Evolutionary conservation across 441 rosid species (phyloP).

Genomic region (Erysimum pusillum): DNA sequence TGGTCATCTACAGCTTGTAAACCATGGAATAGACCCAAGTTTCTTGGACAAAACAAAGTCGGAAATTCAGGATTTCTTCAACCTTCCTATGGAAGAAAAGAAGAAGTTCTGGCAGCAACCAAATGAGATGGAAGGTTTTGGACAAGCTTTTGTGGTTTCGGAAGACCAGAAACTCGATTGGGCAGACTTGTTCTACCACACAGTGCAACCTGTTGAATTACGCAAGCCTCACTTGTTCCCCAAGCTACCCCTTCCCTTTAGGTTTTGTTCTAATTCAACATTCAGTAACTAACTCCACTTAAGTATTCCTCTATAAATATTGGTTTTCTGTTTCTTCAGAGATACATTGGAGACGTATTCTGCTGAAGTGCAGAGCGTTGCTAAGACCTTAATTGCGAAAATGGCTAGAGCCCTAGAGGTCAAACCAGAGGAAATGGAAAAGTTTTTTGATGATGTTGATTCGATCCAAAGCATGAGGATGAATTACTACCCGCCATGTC

Average conservation of each 20-base stretch:
- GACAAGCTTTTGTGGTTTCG: slow-evolving; percentile 55
- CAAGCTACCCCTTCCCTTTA: slow-evolving; percentile 58
- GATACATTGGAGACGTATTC: slow-evolving; percentile 48
- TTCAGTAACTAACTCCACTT: background rate
- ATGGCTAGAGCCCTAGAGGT: slow-evolving; percentile 50
- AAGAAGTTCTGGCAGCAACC: slow-evolving; percentile 52
- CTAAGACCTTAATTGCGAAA: slow-evolving; percentile 34
- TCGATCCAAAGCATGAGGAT: background rate
- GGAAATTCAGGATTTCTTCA: slow-evolving; percentile 55
- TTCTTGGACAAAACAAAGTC: slow-evolving; percentile 53
- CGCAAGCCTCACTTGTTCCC: slow-evolving; percentile 61
- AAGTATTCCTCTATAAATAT: background rate
- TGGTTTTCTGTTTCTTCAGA: slow-evolving; percentile 33
- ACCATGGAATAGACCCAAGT: slow-evolving; percentile 55
- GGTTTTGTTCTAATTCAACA: slow-evolving; percentile 40
- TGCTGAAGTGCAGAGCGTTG: slow-evolving; percentile 38
- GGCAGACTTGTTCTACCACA: slow-evolving; percentile 56
- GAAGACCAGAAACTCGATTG: slow-evolving; percentile 70
- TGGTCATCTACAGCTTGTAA: slow-evolving; percentile 51
- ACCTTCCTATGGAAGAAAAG: slow-evolving; percentile 64
- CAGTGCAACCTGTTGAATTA: slow-evolving; percentile 44
- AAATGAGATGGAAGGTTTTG: slow-evolving; percentile 61
- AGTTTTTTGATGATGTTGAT: background rate
- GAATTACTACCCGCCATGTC: slow-evolving; percentile 61
- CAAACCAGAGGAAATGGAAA: slow-evolving; percentile 48